Conservation (phyloP, 2,329 filamentous ascomycete species). For the Aspergillus sp. region DNA sequence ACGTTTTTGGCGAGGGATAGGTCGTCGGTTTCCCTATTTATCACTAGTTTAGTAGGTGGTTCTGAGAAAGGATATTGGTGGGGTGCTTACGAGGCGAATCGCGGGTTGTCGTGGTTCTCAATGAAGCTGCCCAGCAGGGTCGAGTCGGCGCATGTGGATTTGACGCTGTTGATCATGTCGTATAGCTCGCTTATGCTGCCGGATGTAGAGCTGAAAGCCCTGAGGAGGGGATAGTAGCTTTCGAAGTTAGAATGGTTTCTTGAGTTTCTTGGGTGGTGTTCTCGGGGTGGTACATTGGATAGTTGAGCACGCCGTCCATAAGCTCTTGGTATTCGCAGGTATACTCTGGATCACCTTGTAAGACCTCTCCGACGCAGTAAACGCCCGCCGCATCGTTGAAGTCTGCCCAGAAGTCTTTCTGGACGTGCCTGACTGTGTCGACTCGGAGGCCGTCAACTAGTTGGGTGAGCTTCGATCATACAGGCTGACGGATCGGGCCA, state of each 20-base stretch:
- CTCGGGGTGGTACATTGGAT: slow-evolving; percentile 31
- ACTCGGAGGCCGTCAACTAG: slow-evolving; percentile 53
- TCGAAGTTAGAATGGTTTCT: background rate
- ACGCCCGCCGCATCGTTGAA: slow-evolving; percentile 45
- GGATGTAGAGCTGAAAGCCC: slow-evolving; percentile 34
- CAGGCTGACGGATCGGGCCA: background rate
- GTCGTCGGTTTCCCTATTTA: slow-evolving; percentile 30
- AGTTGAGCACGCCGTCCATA: slow-evolving; percentile 51
- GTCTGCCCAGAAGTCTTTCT: slow-evolving; percentile 45
- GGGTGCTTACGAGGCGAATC: slow-evolving; percentile 44
- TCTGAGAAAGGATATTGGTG: slow-evolving; percentile 27
- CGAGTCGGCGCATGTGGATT: slow-evolving; percentile 42
- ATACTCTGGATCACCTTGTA: slow-evolving; percentile 40
- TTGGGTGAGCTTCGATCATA: background rate
- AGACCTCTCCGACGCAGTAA: slow-evolving; percentile 52
- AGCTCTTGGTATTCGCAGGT: slow-evolving; percentile 48
- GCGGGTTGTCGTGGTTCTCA: slow-evolving; percentile 63
- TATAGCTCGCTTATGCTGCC: slow-evolving; percentile 38
- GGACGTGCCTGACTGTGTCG: slow-evolving; percentile 52
- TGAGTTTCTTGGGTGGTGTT: background rate
- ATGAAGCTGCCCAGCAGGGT: slow-evolving; percentile 55
- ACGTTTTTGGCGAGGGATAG: slow-evolving; percentile 58
- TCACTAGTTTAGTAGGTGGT: slow-evolving; percentile 35
- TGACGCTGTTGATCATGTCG: slow-evolving; percentile 35
- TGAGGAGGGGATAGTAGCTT: slow-evolving; percentile 34